These are phyloP conservation scores for Fonsecaea pedrosoi DNA, from an alignment of 2,329 filamentous ascomycete species.

Conservation along the genomic window DNA sequence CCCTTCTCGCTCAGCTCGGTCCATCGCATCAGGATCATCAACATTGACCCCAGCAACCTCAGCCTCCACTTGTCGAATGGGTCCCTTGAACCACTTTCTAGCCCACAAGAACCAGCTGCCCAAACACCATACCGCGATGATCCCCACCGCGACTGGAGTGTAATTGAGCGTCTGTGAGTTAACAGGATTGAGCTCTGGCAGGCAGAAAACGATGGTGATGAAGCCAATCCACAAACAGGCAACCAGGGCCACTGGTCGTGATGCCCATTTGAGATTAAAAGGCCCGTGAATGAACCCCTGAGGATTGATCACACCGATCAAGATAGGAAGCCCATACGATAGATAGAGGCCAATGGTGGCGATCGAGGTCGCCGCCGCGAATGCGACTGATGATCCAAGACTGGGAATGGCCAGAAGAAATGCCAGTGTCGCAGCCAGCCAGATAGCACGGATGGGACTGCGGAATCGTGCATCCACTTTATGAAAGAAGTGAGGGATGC, in stretches of 20 bases:
- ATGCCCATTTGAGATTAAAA: constrained; percentile 59
- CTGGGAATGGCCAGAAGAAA: constrained; percentile 64
- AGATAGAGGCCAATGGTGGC: constrained; percentile 66
- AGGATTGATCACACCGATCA: constrained; percentile 62
- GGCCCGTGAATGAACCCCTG: constrained; percentile 62
- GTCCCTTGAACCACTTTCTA: constrained; percentile 62
- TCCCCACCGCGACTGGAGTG: constrained; percentile 65
- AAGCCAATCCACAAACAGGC: constrained; percentile 61
- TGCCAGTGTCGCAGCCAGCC: constrained; percentile 61
- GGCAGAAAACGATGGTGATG: constrained; percentile 64
- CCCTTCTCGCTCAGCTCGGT: constrained; percentile 47
- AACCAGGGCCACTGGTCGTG: constrained; percentile 56
- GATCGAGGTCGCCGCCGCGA: constrained; percentile 65
- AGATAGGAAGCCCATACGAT: constrained; percentile 64
- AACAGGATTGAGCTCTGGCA: constrained; percentile 63
- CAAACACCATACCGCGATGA: constrained; percentile 58
- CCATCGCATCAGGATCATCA: constrained; percentile 54
- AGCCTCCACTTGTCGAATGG: constrained; percentile 60
- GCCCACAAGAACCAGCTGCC: constrained; percentile 62
- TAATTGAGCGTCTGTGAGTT: constrained; percentile 65
- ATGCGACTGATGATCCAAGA: constrained; percentile 62
- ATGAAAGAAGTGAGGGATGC: constrained; percentile 63
- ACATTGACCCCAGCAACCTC: constrained; percentile 58
- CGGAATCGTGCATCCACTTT: constrained; percentile 59
- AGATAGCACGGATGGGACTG: constrained; percentile 57